Conservation (phyloP, 2,329 filamentous ascomycete species). For the Dryadomyces quercus-mongolicae region DNA sequence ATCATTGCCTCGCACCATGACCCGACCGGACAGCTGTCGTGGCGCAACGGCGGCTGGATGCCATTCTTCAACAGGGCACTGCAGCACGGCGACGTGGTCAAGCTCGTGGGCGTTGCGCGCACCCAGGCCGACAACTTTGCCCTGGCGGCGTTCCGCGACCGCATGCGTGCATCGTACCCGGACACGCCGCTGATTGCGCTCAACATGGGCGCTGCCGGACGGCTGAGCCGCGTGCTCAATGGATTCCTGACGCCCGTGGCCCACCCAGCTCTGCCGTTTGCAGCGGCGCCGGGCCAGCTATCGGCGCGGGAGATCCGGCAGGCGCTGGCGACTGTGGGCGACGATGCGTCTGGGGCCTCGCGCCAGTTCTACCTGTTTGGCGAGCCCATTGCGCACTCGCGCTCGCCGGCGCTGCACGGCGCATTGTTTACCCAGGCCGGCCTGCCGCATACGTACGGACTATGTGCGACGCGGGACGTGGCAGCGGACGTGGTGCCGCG, state of each 20-base stretch:
- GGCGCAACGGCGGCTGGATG: conserved; percentile 89
- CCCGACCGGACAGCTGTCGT: conserved; percentile 63
- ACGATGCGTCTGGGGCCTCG: conserved; percentile 35
- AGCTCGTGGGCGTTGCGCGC: conserved; percentile 74
- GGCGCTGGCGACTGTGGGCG: conserved; percentile 66
- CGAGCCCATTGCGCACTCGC: conserved; percentile 67
- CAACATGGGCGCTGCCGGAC: conserved; percentile 85
- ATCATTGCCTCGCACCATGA: conserved; percentile 97
- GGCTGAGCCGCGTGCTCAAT: conserved; percentile 83
- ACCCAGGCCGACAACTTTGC: conserved; percentile 76
- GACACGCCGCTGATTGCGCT: conserved; percentile 76
- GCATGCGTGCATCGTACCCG: conserved; percentile 59
- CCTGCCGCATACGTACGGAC: conserved; percentile 71
- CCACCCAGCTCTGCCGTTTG: conserved; percentile 78
- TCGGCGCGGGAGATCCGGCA: conserved; percentile 80
- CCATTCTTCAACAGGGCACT: conserved; percentile 80
- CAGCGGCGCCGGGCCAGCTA: conserved; percentile 86
- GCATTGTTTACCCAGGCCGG: conserved; percentile 64
- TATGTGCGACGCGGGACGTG: conserved; percentile 59
- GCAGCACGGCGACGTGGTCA: conserved; percentile 86
- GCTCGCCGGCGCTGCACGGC: conserved; percentile 86
- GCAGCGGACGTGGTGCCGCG: conserved; percentile 46
- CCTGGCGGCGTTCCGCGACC: conserved; percentile 67
- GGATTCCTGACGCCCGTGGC: conserved; percentile 90
- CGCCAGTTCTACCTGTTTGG: conserved; percentile 83